Evolutionary conservation across 176 grass and related monocot species (phyloP).

Genomic region (Zizania latifolia): DNA sequence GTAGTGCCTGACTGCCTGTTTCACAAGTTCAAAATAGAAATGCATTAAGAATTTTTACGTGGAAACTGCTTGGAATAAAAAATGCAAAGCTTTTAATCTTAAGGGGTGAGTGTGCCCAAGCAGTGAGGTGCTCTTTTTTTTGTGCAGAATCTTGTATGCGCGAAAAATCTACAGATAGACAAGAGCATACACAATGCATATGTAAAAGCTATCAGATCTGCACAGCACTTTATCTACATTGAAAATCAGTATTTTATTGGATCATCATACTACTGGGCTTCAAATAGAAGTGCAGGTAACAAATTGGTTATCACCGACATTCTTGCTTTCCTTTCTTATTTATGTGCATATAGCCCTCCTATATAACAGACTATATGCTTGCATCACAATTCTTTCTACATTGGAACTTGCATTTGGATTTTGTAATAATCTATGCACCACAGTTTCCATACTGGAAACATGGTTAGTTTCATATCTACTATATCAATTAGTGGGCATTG

Average conservation of each 20-base stretch:
- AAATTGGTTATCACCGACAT: background rate
- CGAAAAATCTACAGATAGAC: slow-evolving; percentile 90
- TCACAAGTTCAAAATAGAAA: background rate
- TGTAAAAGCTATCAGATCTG: slow-evolving; percentile 83
- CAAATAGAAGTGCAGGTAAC: slow-evolving; percentile 79
- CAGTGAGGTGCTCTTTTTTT: background rate
- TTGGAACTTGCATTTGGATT: slow-evolving; percentile 1
- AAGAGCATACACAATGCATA: slow-evolving; percentile 94
- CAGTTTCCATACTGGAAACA: background rate
- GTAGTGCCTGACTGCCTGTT: slow-evolving; percentile 29
- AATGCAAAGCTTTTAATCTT: slow-evolving; percentile 21
- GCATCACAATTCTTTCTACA: background rate
- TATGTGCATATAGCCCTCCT: background rate
- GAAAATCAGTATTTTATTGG: slow-evolving; percentile 99
- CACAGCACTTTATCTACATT: slow-evolving; percentile 86
- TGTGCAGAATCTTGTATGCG: slow-evolving; percentile 77
- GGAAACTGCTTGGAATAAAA: background rate
- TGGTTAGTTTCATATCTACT: background rate
- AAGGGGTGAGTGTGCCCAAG: background rate
- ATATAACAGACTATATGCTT: background rate
- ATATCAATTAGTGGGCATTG: background rate
- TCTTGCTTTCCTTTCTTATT: background rate
- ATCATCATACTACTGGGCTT: slow-evolving; percentile 82
- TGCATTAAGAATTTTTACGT: background rate
- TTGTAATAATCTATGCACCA: background rate